A percentile compares a stretch with the other conserved stretches of the same genome.
Evolutionary conservation across 2,329 filamentous ascomycete species (phyloP).

Genomic region (Aureobasidium sp.): DNA sequence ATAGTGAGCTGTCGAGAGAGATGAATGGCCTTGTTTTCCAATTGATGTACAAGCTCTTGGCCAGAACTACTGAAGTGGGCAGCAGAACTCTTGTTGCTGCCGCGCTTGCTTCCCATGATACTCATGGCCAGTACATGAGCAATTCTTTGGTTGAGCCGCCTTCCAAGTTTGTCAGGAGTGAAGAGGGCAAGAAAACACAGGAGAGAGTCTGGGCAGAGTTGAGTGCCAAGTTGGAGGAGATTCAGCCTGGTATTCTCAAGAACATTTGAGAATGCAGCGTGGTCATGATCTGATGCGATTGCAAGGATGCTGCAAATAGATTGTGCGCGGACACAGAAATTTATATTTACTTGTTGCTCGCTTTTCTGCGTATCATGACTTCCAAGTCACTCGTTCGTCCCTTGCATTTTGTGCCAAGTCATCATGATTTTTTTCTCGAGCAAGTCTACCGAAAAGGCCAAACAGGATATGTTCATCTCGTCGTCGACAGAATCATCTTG

Average conservation of each 20-base stretch:
- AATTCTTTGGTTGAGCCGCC: slow-evolving; percentile 28
- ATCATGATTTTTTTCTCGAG: not conserved
- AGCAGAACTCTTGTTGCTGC: slow-evolving; percentile 36
- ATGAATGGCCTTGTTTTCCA: slow-evolving; percentile 21
- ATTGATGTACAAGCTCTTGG: slow-evolving; percentile 24
- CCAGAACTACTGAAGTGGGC: slow-evolving; percentile 35
- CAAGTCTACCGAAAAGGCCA: not conserved
- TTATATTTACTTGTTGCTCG: not conserved
- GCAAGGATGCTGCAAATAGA: too few species aligned
- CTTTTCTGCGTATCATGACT: not conserved
- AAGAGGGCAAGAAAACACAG: slow-evolving; percentile 32
- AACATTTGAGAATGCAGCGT: slow-evolving; percentile 4
- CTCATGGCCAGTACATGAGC: slow-evolving; percentile 36
- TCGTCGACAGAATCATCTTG: not conserved
- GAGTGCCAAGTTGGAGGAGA: slow-evolving; percentile 32
- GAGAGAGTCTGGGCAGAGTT: slow-evolving; percentile 36
- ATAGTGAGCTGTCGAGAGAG: slow-evolving; percentile 40
- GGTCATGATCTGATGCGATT: not conserved
- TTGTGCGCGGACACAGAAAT: not conserved
- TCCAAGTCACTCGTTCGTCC: not conserved
- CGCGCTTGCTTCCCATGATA: slow-evolving; percentile 29
- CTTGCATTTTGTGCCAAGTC: not conserved
- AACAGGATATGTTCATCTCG: not conserved
- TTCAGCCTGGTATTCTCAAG: slow-evolving; percentile 29
- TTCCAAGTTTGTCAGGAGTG: slow-evolving; percentile 30